Evolutionary conservation across 2,329 filamentous ascomycete genomes (phyloP).

Genomic region (Pleurostoma richardsiae): DNA sequence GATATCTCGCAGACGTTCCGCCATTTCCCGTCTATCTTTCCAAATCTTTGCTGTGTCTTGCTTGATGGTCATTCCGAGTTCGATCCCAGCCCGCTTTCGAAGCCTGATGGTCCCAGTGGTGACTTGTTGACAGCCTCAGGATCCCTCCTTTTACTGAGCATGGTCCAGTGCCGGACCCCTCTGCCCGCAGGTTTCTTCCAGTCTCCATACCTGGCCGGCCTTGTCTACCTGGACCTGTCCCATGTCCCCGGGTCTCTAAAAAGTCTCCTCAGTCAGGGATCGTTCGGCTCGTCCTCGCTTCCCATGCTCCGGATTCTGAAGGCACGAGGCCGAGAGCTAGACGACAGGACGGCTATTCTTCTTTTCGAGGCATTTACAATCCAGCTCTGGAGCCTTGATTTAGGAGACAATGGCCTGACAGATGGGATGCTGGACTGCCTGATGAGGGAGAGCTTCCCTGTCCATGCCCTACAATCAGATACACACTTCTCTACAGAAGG

Average conservation of each 20-base stretch:
- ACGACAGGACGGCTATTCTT: constrained; percentile 27
- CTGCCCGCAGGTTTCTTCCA: constrained; percentile 34
- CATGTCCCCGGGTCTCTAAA: constrained; percentile 38
- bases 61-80: constrained; percentile 41
- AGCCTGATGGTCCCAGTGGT: not conserved
- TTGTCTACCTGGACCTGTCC: constrained; percentile 51
- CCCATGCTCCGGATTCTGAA: constrained; percentile 48
- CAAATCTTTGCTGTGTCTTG: constrained; percentile 38
- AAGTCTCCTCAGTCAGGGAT: constrained; percentile 22
- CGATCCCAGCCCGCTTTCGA: constrained; percentile 30
- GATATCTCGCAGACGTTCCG: constrained; percentile 34
- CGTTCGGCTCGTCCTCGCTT: constrained; percentile 27
- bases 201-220: constrained; percentile 24
- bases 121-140: constrained; percentile 7
- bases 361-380: constrained; percentile 26
- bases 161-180: constrained; percentile 32
- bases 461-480: constrained; percentile 25
- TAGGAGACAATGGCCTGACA: constrained; percentile 46
- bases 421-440: constrained; percentile 34
- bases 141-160: constrained; percentile 33
- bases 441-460: constrained; percentile 23
- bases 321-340: constrained; percentile 38
- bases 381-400: constrained; percentile 53
- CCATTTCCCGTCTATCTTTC: constrained; percentile 31
- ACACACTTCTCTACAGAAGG: constrained; percentile 40